These are phyloP conservation scores for Diaporthe longicolla DNA, from an alignment of 2,329 filamentous ascomycete genomes.

Conservation along the genomic window DNA sequence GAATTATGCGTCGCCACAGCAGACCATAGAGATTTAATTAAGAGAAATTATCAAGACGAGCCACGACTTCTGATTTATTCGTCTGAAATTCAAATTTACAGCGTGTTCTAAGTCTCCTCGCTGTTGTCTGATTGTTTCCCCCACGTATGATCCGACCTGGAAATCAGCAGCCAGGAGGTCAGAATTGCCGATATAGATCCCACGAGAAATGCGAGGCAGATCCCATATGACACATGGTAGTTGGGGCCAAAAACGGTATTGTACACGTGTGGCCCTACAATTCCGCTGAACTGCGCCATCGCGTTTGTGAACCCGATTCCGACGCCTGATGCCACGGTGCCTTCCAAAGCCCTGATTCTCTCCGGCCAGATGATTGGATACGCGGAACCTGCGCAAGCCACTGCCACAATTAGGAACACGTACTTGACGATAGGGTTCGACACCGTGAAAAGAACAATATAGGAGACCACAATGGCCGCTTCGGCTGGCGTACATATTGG, in stretches of 20 bases:
- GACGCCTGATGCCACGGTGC: constrained; percentile 56
- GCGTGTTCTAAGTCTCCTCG: background rate
- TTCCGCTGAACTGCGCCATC: constrained; percentile 58
- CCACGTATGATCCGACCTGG: background rate
- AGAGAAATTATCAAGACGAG: background rate
- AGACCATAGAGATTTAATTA: no score
- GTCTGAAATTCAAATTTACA: background rate
- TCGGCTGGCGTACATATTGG: background rate
- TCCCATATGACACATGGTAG: constrained; percentile 7
- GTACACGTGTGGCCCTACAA: constrained; percentile 52
- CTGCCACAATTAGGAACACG: constrained; percentile 53
- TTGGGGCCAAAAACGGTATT: constrained; percentile 4
- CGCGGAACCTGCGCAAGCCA: constrained; percentile 55
- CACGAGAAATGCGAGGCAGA: background rate
- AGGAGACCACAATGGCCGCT: background rate
- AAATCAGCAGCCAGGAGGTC: background rate
- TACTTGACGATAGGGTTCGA: constrained; percentile 50
- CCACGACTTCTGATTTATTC: no score
- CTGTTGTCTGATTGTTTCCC: background rate
- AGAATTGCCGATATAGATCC: constrained; percentile 14
- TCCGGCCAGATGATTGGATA: constrained; percentile 61
- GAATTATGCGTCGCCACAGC: no score
- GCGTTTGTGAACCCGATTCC: constrained; percentile 59
- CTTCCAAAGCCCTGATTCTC: constrained; percentile 57
- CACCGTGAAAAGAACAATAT: constrained; percentile 3